phyloP scores from a whole-genome alignment of 2,329 filamentous ascomycete species.

The Exophiala bonariae region DNA sequence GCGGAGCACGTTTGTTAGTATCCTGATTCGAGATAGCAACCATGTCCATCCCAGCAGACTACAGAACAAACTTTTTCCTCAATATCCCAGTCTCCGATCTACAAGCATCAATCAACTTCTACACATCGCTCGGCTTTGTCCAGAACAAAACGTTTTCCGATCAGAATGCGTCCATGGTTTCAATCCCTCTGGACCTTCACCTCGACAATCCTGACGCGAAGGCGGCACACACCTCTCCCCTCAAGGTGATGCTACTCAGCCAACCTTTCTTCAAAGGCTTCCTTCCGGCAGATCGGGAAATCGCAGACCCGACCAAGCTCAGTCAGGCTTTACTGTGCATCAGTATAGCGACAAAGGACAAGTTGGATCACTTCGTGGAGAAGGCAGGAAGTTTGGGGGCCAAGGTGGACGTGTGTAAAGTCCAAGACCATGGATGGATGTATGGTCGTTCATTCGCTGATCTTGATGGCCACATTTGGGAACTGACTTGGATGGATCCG shows the following conservation, averaged over 20 bases:
- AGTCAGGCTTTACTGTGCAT: conserved; percentile 13
- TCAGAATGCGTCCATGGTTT: conserved; percentile 8
- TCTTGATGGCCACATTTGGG: conserved; percentile 17
- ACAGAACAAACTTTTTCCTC: conserved; percentile 16
- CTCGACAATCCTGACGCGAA: conserved; percentile 1
- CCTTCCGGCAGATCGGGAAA: conserved; percentile 7
- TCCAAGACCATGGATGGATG: conserved; percentile 7
- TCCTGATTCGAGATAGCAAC: conserved; percentile 46
- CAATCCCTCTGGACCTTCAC: conserved; percentile 10
- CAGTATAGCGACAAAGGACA: conserved; percentile 8
- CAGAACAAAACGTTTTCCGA: conserved; percentile 22
- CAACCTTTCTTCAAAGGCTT: conserved; percentile 11
- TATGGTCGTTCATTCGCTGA: conserved; percentile 12
- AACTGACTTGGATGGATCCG: conserved; percentile 14
- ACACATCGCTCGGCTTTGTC: conserved; percentile 22
- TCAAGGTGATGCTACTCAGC: conserved; percentile 20
- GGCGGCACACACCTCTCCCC: conserved; percentile 8
- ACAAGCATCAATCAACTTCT: conserved; percentile 17
- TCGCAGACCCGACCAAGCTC: conserved; percentile 9
- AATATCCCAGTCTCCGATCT: conserved; percentile 21
- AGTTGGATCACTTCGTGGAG: conserved; percentile 9
- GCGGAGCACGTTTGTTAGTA: too few relatives aligned
- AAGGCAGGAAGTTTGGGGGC: conserved; percentile 7
- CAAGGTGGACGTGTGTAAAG: conserved; percentile 9
- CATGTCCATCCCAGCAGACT: conserved; percentile 31